Evolutionary conservation across 768 basidiomycete genomes (phyloP), one percentile per base, ranked within the genome.

Genomic region (Collybia sordida): DNA sequence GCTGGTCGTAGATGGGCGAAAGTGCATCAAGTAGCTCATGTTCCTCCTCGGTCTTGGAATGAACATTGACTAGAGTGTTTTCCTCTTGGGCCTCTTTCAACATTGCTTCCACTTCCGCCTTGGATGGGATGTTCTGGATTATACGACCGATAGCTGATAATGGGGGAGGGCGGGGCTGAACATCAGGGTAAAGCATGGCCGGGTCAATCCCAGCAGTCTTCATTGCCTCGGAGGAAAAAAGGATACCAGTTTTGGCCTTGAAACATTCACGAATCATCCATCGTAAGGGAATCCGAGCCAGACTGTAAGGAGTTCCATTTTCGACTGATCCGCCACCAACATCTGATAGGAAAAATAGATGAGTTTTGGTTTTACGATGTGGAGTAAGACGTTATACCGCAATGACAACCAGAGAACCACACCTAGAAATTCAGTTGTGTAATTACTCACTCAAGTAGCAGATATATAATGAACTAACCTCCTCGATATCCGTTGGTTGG

Each of bases 221-320:
- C 35, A 85, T 68, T 17, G 66, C 69, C 19, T 72, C 70, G 1
- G 70, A 56, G 17, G 76, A 65, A 68, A 87, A 87, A 57, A 83
- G 68, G 53, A 87, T 83, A 0, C 85, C 85, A 1, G 72, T 72
- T 3, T 81, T 59, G 6, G 75, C 61, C 43, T 70, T 70, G 73
- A 87, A 83, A 53, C 77, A 80, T 59, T 89, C 77, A 34, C 86
- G 79, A 50, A 89, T 70, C 85, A 88, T 87, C 86, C 87, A 85
- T 1, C 78, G 72, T 3, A 85, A 69, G 1, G 81, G 64, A 27
- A 82, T 78, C 28, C 78, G 74, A 4, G 81, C 74, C 2, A 85
- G 72, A 11, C 64, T 68, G 35, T 74, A 61, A 3, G 57, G 59
- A 0, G 66, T 68, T 1, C 66, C 71, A 52, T 83, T 79, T 12